These are phyloP conservation scores for Corrigiola litoralis DNA, from an alignment of 179 eudicot genomes.

Conservation along the genomic window DNA sequence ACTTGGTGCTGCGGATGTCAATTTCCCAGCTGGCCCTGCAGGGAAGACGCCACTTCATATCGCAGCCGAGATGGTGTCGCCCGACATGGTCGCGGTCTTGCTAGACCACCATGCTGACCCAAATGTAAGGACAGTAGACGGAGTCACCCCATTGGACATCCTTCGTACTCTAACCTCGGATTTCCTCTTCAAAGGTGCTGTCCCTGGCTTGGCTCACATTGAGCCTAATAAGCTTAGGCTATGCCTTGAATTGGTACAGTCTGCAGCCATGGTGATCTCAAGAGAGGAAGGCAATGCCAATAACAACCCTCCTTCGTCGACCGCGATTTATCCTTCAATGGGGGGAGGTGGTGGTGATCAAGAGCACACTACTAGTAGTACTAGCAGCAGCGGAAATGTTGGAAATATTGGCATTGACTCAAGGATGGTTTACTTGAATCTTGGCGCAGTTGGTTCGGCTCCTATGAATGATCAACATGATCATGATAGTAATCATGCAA, in stretches of 20 bases:
- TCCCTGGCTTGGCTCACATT: slow-evolving; percentile 75
- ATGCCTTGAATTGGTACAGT: slow-evolving; percentile 81
- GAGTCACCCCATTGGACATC: slow-evolving; percentile 76
- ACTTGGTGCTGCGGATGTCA: slow-evolving; percentile 84
- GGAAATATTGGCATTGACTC: slow-evolving; percentile 51
- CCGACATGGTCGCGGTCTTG: slow-evolving; percentile 92
- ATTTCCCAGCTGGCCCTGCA: slow-evolving; percentile 67
- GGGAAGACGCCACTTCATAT: slow-evolving; percentile 85
- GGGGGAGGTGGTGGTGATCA: slow-evolving; percentile 34
- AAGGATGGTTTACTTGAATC: slow-evolving; percentile 78
- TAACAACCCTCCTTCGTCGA: slow-evolving; percentile 11
- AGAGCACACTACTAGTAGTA: slow-evolving; percentile 33
- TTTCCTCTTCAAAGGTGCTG: slow-evolving; percentile 80
- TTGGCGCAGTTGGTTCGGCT: slow-evolving; percentile 44
- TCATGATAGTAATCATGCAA: slow-evolving; percentile 31
- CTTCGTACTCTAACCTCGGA: slow-evolving; percentile 78
- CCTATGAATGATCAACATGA: slow-evolving; percentile 41
- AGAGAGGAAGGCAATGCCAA: slow-evolving; percentile 50
- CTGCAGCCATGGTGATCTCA: slow-evolving; percentile 89
- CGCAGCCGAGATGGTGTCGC: slow-evolving; percentile 95
- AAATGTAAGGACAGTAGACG: slow-evolving; percentile 74
- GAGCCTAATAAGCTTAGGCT: slow-evolving; percentile 88
- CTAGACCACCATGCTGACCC: slow-evolving; percentile 98
- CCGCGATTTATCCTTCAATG: slow-evolving; percentile 38
- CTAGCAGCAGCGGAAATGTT: slow-evolving; percentile 34